Conservation (phyloP, 495 filamentous ascomycete species). For the Tuber melanosporum region DNA sequence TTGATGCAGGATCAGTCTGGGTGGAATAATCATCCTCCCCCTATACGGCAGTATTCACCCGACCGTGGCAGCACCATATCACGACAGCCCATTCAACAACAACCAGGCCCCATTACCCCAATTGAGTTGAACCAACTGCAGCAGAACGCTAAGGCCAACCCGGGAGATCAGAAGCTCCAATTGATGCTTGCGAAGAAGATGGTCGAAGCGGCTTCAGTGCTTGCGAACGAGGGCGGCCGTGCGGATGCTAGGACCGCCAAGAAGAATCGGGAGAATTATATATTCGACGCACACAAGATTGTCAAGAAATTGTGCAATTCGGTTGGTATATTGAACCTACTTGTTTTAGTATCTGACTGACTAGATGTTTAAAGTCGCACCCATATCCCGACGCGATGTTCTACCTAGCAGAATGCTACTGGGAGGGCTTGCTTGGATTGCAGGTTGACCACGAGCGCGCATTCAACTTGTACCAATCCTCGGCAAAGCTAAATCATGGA, state of each 20-base stretch:
- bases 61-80: conserved; percentile 23
- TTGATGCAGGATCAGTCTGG: conserved; percentile 50
- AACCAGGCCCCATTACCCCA: conserved; percentile 57
- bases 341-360: neutral
- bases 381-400: conserved; percentile 83
- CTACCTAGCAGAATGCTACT: conserved; percentile 83
- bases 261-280: conserved; percentile 75
- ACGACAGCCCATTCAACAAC: conserved; percentile 2
- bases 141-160: conserved; percentile 58
- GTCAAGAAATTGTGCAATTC: conserved; percentile 72
- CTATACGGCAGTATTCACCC: conserved; percentile 38
- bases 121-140: conserved; percentile 72
- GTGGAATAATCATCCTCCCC: conserved; percentile 42
- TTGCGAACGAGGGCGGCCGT: conserved; percentile 60
- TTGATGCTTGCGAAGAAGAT: conserved; percentile 75
- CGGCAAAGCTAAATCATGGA: conserved; percentile 79
- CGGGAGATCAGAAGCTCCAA: conserved; percentile 62
- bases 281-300: conserved; percentile 79
- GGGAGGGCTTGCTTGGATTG: conserved; percentile 62
- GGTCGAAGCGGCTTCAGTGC: conserved; percentile 71
- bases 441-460: conserved; percentile 81
- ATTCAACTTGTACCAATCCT: conserved; percentile 85
- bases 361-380: conserved; percentile 28
- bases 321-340: conserved; percentile 38
- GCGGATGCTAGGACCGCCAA: conserved; percentile 68